phyloP scores from a whole-genome alignment of 768 basidiomycete species.

The Amanita polypyramis region DNA sequence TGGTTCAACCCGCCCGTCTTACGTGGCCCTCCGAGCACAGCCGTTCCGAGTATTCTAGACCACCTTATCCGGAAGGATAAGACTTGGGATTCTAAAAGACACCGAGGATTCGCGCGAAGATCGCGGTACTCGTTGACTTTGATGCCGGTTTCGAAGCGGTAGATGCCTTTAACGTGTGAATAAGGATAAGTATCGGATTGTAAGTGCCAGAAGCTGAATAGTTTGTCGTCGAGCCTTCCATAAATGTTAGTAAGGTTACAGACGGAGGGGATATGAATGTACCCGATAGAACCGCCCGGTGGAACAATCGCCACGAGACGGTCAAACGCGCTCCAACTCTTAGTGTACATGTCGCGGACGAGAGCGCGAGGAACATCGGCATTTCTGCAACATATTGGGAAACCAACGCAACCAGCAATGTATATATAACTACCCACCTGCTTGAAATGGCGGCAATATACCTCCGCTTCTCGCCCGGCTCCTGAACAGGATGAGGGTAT shows the following conservation, averaged over 20 bases:
- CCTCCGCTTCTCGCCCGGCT: conserved; percentile 57
- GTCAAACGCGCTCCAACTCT: conserved; percentile 89
- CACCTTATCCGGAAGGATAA: conserved; percentile 77
- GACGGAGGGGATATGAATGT: conserved; percentile 17
- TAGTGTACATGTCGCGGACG: conserved; percentile 86
- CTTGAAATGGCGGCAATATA: conserved; percentile 66
- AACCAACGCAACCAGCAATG: neutral
- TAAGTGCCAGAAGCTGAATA: conserved; percentile 83
- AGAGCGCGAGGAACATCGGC: conserved; percentile 78
- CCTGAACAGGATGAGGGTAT: conserved; percentile 77
- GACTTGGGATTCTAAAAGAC: conserved; percentile 73
- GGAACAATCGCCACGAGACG: conserved; percentile 82
- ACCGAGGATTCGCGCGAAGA: conserved; percentile 80
- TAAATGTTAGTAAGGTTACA: neutral
- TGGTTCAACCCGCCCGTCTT: conserved; percentile 21
- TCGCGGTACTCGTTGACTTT: conserved; percentile 86
- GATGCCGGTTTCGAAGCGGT: conserved; percentile 80
- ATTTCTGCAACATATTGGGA: conserved; percentile 35
- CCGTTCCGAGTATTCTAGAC: conserved; percentile 62
- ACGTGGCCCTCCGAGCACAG: conserved; percentile 44
- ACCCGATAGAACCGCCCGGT: conserved; percentile 88
- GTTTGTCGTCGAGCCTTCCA: conserved; percentile 77
- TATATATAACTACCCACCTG: conserved; percentile 31
- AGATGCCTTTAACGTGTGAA: conserved; percentile 76
- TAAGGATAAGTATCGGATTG: conserved; percentile 70